These are phyloP conservation scores for Globisporangium emineosum DNA, from an alignment of 352 stramenopile species.

Conservation along the genomic window DNA sequence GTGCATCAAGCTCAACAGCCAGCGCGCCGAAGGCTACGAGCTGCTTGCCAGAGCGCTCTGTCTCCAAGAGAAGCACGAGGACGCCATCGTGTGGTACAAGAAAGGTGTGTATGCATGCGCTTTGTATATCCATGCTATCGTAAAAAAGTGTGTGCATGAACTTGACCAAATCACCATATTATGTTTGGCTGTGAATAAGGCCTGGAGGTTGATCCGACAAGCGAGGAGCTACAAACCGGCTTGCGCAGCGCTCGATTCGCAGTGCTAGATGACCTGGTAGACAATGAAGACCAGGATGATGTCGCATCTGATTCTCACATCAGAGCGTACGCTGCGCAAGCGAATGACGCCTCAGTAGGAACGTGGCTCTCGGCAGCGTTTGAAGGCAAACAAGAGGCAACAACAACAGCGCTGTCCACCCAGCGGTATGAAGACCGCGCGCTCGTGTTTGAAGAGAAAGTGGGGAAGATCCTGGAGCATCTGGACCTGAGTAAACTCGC, in stretches of 20 bases:
- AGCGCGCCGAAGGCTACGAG: constrained; percentile 26
- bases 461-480: constrained; percentile 49
- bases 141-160: background rate
- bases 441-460: constrained; percentile 54
- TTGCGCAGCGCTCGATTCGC: constrained; percentile 54
- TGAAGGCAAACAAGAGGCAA: background rate
- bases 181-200: constrained; percentile 21
- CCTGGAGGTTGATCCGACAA: constrained; percentile 36
- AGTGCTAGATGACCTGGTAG: constrained; percentile 41
- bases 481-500: constrained; percentile 53
- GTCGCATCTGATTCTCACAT: background rate
- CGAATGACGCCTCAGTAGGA: background rate
- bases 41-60: constrained; percentile 35
- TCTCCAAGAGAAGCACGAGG: constrained; percentile 29
- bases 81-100: constrained; percentile 47
- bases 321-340: background rate
- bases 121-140: background rate
- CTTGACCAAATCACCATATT: background rate
- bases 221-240: constrained; percentile 32
- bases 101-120: constrained; percentile 27
- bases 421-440: constrained; percentile 13
- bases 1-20: constrained; percentile 25
- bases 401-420: constrained; percentile 2
- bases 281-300: constrained; percentile 32
- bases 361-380: constrained; percentile 5